These are phyloP conservation scores for Neofusicoccum ribis DNA, from an alignment of 2,329 filamentous ascomycete species.

Conservation along the genomic window DNA sequence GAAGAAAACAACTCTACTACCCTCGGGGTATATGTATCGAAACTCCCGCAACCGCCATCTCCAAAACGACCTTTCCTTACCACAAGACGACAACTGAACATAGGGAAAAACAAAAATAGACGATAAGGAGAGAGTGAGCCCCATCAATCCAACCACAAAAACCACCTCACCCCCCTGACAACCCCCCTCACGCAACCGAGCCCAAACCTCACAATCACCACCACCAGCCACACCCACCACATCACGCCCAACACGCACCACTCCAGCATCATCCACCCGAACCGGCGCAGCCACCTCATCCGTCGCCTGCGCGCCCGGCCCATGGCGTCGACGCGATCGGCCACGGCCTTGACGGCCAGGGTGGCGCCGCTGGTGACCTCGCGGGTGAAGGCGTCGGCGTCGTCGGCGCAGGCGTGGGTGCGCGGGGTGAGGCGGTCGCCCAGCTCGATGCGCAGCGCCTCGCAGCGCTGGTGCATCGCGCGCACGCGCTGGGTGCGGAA, in stretches of 20 bases:
- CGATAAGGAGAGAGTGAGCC: neutral
- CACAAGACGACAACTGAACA: neutral
- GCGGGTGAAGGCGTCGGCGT: conserved; percentile 75
- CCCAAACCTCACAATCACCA: conserved; percentile 70
- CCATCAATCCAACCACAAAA: conserved; percentile 66
- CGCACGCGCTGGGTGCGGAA: conserved; percentile 51
- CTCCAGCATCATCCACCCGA: conserved; percentile 76
- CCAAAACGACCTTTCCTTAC: neutral
- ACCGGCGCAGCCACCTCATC: conserved; percentile 69
- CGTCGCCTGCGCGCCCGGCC: conserved; percentile 72
- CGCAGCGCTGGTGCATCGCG: conserved; percentile 46
- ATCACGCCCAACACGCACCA: conserved; percentile 84
- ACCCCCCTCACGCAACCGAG: conserved; percentile 63
- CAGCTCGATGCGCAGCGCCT: conserved; percentile 47
- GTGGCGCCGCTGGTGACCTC: conserved; percentile 76
- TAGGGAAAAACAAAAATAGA: neutral
- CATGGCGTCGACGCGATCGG: conserved; percentile 69
- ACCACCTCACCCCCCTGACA: conserved; percentile 68
- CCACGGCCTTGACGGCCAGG: conserved; percentile 75
- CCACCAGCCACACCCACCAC: conserved; percentile 93
- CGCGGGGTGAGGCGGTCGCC: conserved; percentile 56
- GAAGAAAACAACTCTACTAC: neutral
- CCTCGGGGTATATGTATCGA: neutral
- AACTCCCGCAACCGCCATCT: neutral
- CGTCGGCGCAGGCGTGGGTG: conserved; percentile 69